Evolutionary conservation across 2,329 filamentous ascomycete species (phyloP).

Genomic region (Cladophialophora immunda): DNA sequence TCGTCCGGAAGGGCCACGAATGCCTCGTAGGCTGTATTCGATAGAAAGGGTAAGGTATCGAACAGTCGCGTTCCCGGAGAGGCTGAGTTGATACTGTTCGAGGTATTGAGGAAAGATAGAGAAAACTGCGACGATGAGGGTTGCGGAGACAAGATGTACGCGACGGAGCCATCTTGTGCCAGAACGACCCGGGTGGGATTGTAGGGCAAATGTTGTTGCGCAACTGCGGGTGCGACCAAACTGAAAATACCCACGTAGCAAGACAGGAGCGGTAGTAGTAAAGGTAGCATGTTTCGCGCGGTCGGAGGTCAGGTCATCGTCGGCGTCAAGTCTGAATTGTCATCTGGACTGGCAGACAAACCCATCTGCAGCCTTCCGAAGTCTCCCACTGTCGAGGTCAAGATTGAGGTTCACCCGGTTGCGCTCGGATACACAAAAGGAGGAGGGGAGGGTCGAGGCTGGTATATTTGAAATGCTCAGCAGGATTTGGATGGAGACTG

Average conservation of each 20-base stretch:
- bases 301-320: slow-evolving; percentile 34
- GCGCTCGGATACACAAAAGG: slow-evolving; percentile 8
- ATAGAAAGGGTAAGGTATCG: slow-evolving; percentile 69
- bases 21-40: slow-evolving; percentile 58
- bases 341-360: slow-evolving; percentile 34
- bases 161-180: slow-evolving; percentile 62
- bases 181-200: slow-evolving; percentile 76
- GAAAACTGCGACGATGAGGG: slow-evolving; percentile 58
- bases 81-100: slow-evolving; percentile 62
- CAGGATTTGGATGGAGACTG: slow-evolving; percentile 8
- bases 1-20: slow-evolving; percentile 70
- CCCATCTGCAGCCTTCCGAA: slow-evolving; percentile 36
- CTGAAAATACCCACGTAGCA: slow-evolving; percentile 30
- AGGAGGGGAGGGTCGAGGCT: neutral
- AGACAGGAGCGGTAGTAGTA: slow-evolving; percentile 18
- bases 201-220: slow-evolving; percentile 73
- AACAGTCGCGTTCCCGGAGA: slow-evolving; percentile 50
- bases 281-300: slow-evolving; percentile 29
- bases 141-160: slow-evolving; percentile 74
- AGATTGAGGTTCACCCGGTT: slow-evolving; percentile 21
- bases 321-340: slow-evolving; percentile 19
- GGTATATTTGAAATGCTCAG: slow-evolving; percentile 7
- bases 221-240: slow-evolving; percentile 39
- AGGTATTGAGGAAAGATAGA: slow-evolving; percentile 73
- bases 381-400: slow-evolving; percentile 3